Percentiles rank a stretch among this genome's conserved stretches.
Conservation (phyloP, 495 filamentous ascomycete genomes). For the Tuber indicum region DNA sequence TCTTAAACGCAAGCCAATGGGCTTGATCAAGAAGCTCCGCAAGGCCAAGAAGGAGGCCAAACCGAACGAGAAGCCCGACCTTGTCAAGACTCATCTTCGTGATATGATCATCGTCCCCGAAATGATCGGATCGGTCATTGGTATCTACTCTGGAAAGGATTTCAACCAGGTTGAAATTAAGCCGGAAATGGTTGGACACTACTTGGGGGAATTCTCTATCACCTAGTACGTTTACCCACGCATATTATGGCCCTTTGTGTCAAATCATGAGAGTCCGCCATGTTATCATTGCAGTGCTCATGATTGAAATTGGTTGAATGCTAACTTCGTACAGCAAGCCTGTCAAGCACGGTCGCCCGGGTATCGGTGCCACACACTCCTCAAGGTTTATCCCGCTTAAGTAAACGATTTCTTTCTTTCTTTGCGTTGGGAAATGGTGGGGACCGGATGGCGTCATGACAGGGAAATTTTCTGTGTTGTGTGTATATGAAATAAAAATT, state of each 20-base stretch:
- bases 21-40: slow-evolving; percentile 99
- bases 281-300: neutral
- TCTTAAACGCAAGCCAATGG: slow-evolving; percentile 99
- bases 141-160: slow-evolving; percentile 99
- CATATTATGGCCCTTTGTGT: neutral
- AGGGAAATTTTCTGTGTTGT: slow-evolving; percentile 25
- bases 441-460: slow-evolving; percentile 21
- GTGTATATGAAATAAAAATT: slow-evolving; percentile 36
- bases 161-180: slow-evolving; percentile 99
- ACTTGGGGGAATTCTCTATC: slow-evolving; percentile 98
- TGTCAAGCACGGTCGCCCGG: slow-evolving; percentile 99
- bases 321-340: slow-evolving; percentile 66
- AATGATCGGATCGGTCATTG: slow-evolving; percentile 97
- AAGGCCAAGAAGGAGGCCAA: slow-evolving; percentile 99
- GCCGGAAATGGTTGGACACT: slow-evolving; percentile 99
- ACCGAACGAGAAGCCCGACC: slow-evolving; percentile 98
- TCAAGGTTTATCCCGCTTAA: slow-evolving; percentile 99
- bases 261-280: neutral
- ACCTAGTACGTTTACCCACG: slow-evolving; percentile 73
- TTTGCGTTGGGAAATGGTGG: slow-evolving; percentile 22
- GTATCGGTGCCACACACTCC: slow-evolving; percentile 99
- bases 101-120: slow-evolving; percentile 99
- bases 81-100: slow-evolving; percentile 97
- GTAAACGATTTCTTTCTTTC: slow-evolving; percentile 52
- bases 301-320: slow-evolving; percentile 7